These are phyloP conservation scores for Salix dunnii DNA, from an alignment of 345 rosid species.

Conservation along the genomic window DNA sequence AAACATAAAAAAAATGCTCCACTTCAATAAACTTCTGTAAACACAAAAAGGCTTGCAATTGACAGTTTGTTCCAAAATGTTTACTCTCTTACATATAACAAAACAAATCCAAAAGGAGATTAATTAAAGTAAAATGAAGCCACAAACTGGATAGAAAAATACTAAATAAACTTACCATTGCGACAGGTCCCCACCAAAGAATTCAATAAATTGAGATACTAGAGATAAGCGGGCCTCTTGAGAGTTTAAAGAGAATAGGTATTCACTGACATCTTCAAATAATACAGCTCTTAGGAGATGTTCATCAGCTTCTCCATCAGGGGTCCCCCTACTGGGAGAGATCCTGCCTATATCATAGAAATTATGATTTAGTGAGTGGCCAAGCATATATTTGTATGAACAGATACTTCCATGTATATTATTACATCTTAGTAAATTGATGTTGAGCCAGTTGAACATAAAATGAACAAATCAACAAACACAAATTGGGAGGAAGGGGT, in stretches of 20 bases:
- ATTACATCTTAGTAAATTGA: too few relatives aligned
- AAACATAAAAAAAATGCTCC: neutral
- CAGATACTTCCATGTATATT: too few relatives aligned
- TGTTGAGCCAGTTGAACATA: neutral
- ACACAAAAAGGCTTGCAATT: neutral
- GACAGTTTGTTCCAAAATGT: neutral
- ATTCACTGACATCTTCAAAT: slow-evolving; percentile 79
- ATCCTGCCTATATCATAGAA: slow-evolving; percentile 34
- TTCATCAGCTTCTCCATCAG: slow-evolving; percentile 59
- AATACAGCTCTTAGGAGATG: slow-evolving; percentile 58
- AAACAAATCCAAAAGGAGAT: neutral
- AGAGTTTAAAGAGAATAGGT: slow-evolving; percentile 70
- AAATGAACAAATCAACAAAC: neutral
- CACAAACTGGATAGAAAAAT: neutral
- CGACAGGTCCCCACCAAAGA: slow-evolving; percentile 74
- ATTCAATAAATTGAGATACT: slow-evolving; percentile 69
- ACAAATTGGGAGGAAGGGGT: neutral
- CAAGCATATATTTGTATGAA: neutral
- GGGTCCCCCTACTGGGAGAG: slow-evolving; percentile 37
- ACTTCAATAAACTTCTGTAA: neutral
- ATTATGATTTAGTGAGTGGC: neutral
- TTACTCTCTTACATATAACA: neutral
- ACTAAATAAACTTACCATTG: slow-evolving; percentile 40
- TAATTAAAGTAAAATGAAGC: neutral
- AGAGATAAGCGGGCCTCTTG: slow-evolving; percentile 67